These are phyloP conservation scores for Blastomyces gilchristii DNA, from an alignment of 2,329 filamentous ascomycete genomes.

Conservation along the genomic window DNA sequence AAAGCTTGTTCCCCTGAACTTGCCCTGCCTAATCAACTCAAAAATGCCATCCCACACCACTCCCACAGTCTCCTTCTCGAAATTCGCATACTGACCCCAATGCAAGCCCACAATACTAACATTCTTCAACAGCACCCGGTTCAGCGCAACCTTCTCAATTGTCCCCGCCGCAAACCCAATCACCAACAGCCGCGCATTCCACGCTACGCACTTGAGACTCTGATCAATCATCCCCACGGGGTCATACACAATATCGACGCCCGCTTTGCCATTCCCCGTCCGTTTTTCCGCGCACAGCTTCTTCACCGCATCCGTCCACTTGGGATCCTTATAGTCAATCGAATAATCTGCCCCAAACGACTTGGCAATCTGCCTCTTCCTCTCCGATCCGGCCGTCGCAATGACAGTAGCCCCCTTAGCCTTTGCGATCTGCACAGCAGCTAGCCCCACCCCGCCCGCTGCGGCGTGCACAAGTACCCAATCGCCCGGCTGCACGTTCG, in stretches of 20 bases:
- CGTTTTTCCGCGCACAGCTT: slow-evolving; percentile 44
- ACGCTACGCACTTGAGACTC: slow-evolving; percentile 82
- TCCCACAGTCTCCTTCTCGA: slow-evolving; percentile 60
- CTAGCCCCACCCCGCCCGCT: slow-evolving; percentile 81
- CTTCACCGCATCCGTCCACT: slow-evolving; percentile 60
- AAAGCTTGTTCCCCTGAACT: slow-evolving; percentile 74
- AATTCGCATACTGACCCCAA: slow-evolving; percentile 74
- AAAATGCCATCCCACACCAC: slow-evolving; percentile 76
- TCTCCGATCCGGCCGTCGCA: slow-evolving; percentile 71
- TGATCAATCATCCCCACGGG: slow-evolving; percentile 82
- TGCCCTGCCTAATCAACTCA: slow-evolving; percentile 62
- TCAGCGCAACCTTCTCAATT: slow-evolving; percentile 88
- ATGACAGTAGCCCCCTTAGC: slow-evolving; percentile 87
- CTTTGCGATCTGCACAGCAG: slow-evolving; percentile 89
- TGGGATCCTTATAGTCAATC: slow-evolving; percentile 66
- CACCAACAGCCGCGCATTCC: slow-evolving; percentile 81
- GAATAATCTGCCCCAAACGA: slow-evolving; percentile 76
- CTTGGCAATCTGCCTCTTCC: slow-evolving; percentile 70
- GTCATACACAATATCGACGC: slow-evolving; percentile 91
- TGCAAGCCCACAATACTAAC: slow-evolving; percentile 81
- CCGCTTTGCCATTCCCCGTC: slow-evolving; percentile 54
- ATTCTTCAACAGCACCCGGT: slow-evolving; percentile 88
- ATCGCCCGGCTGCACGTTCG: slow-evolving; percentile 67
- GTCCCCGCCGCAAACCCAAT: slow-evolving; percentile 78
- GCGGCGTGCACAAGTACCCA: slow-evolving; percentile 85